Conservation (phyloP, 768 basidiomycete species). For the Rhodotorula sphaerocarpa region DNA sequence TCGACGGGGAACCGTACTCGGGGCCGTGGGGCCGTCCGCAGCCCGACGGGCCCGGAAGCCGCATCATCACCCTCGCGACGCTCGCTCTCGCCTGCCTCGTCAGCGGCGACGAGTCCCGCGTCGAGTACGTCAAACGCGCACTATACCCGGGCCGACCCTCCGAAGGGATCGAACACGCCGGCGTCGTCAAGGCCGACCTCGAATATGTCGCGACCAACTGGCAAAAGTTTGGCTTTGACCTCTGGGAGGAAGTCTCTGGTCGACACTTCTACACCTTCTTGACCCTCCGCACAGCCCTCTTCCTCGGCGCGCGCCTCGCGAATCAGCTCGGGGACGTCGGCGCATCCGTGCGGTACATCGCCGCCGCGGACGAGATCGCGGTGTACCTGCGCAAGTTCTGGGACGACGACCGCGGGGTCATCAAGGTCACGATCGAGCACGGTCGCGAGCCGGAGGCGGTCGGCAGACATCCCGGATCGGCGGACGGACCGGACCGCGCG, state of each 20-base stretch:
- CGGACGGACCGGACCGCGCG: slow-evolving; percentile 1
- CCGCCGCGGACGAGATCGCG: slow-evolving; percentile 19
- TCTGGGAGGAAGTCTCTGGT: slow-evolving; percentile 39
- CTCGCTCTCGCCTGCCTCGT: slow-evolving; percentile 26
- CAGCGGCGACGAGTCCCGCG: slow-evolving; percentile 2
- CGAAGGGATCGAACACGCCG: slow-evolving; percentile 11
- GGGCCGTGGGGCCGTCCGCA: slow-evolving; percentile 36
- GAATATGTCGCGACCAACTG: slow-evolving; percentile 32
- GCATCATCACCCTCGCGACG: slow-evolving; percentile 30
- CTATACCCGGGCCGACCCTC: slow-evolving; percentile 27
- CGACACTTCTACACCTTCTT: slow-evolving; percentile 38
- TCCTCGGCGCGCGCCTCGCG: slow-evolving; percentile 27
- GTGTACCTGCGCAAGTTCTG: slow-evolving; percentile 32
- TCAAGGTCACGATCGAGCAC: slow-evolving; percentile 29
- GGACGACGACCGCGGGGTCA: slow-evolving; percentile 15
- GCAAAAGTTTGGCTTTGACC: slow-evolving; percentile 24
- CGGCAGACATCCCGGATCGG: slow-evolving; percentile 2
- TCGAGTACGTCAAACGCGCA: slow-evolving; percentile 14
- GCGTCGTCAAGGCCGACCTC: slow-evolving; percentile 36
- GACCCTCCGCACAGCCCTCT: slow-evolving; percentile 28
- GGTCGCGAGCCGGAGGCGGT: slow-evolving; percentile 11
- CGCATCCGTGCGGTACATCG: slow-evolving; percentile 22
- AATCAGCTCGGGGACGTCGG: slow-evolving; percentile 4
- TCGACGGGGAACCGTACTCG: slow-evolving; percentile 20
- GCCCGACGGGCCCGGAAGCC: slow-evolving; percentile 34